Conservation (phyloP, 371 early-diverging fungal species). For the Nematocida displodere region DNA sequence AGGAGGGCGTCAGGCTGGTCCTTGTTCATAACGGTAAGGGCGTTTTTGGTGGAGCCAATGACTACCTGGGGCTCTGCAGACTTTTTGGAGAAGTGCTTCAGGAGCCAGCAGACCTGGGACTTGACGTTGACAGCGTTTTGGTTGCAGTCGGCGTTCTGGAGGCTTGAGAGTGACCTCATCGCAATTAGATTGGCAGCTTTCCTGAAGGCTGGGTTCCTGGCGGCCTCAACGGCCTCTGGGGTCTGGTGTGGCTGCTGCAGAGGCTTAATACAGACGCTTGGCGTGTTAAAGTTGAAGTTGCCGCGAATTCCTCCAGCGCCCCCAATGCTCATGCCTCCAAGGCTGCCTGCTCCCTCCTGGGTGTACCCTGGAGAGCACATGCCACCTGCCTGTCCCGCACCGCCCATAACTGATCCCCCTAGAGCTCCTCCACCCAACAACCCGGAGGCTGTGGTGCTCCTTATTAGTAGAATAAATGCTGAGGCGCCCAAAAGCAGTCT, state of each 20-base stretch:
- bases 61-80: not conserved
- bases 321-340: conserved; percentile 40
- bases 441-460: not conserved
- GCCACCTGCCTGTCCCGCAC: not conserved
- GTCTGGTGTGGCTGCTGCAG: too few species aligned
- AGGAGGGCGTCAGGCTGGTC: conserved; percentile 18
- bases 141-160: conserved; percentile 37
- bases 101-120: conserved; percentile 34
- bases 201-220: conserved; percentile 2
- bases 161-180: conserved; percentile 13
- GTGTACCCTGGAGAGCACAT: not conserved
- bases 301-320: not conserved
- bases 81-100: conserved; percentile 10
- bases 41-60: conserved; percentile 15
- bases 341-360: not conserved
- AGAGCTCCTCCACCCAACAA: not conserved
- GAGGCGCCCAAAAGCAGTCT: not conserved
- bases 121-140: conserved; percentile 1
- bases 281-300: not conserved
- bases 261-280: conserved; percentile 36
- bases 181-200: not conserved
- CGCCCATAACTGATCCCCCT: not conserved
- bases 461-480: not conserved
- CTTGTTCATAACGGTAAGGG: conserved; percentile 3
- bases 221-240: not conserved